A percentile compares a stretch with the other conserved stretches of the same genome.
These are phyloP conservation scores for Sarocladium kiliense DNA, from an alignment of 2,329 filamentous ascomycete genomes.

Conservation along the genomic window DNA sequence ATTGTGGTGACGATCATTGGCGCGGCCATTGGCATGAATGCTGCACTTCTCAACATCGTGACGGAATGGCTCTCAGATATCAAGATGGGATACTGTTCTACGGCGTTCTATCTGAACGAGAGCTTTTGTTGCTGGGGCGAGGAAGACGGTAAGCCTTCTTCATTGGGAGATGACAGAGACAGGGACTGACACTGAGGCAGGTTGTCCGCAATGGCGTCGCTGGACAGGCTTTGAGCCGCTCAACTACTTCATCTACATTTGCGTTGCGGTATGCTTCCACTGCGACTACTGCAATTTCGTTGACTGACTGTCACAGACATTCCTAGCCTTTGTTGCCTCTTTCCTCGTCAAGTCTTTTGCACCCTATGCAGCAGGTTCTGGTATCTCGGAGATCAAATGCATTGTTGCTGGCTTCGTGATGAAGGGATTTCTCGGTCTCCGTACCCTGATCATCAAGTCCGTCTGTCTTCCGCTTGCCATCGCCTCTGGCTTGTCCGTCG, in stretches of 20 bases:
- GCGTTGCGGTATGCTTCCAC: conserved; percentile 62
- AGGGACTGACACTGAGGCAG: conserved; percentile 29
- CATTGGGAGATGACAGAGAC: conserved; percentile 14
- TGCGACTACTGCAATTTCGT: conserved; percentile 9
- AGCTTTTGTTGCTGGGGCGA: conserved; percentile 98
- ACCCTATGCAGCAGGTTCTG: conserved; percentile 92
- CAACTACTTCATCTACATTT: conserved; percentile 85
- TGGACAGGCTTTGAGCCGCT: conserved; percentile 76
- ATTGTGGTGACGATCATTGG: conserved; percentile 94
- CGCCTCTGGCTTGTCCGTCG: conserved; percentile 87
- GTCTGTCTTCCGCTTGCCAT: conserved; percentile 87
- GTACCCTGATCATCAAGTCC: conserved; percentile 92
- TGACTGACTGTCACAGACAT: conserved; percentile 39
- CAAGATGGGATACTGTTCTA: conserved; percentile 92
- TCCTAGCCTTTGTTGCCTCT: conserved; percentile 79
- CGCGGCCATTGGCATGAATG: conserved; percentile 87
- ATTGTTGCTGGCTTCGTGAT: conserved; percentile 99
- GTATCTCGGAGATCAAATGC: conserved; percentile 98
- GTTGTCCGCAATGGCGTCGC: conserved; percentile 80
- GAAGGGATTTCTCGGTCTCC: conserved; percentile 92
- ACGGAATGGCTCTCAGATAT: conserved; percentile 97
- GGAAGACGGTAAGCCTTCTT: conserved; percentile 58
- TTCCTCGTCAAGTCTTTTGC: conserved; percentile 85
- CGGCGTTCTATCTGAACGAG: conserved; percentile 95
- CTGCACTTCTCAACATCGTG: conserved; percentile 87